Percentiles rank a stretch among this genome's conserved stretches.
Conservation (phyloP, 1,284 basidiomycete species). For the Trametes sp. region DNA sequence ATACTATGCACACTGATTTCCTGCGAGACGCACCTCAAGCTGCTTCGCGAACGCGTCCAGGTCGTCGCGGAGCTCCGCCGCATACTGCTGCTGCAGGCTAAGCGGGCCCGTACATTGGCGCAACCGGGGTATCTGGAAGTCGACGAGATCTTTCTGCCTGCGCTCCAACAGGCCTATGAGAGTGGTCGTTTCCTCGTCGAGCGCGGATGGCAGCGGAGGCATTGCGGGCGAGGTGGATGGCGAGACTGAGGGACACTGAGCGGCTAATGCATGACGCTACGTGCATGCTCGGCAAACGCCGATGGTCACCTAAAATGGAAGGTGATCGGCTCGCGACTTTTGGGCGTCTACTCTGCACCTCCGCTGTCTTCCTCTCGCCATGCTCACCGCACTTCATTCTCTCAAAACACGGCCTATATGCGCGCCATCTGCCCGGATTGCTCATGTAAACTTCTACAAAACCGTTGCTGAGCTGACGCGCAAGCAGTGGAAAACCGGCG, state of each 20-base stretch:
- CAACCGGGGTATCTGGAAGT: conserved; percentile 80
- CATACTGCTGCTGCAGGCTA: conserved; percentile 72
- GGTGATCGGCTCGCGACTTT: background rate
- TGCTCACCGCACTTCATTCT: conserved; percentile 28
- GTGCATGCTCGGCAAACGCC: conserved; percentile 11
- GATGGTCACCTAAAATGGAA: background rate
- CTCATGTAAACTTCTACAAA: conserved; percentile 38
- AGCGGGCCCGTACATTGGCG: conserved; percentile 71
- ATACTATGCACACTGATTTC: conserved; percentile 7
- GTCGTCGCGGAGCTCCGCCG: conserved; percentile 80
- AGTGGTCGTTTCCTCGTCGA: conserved; percentile 58
- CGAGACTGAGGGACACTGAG: background rate
- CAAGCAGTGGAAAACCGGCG: conserved; percentile 55
- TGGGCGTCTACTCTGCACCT: background rate
- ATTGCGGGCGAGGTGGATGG: conserved; percentile 45
- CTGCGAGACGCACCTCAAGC: conserved; percentile 66
- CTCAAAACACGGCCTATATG: conserved; percentile 15
- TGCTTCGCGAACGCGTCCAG: conserved; percentile 66
- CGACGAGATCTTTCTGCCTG: conserved; percentile 66
- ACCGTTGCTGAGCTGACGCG: conserved; percentile 38
- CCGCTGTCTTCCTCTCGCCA: background rate
- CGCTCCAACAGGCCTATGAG: conserved; percentile 62
- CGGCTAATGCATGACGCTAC: conserved; percentile 1
- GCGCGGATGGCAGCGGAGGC: conserved; percentile 65
- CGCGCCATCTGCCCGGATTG: conserved; percentile 17